Evolutionary conservation across 768 basidiomycete genomes (phyloP).

Genomic region (Leccinum barrowsii): DNA sequence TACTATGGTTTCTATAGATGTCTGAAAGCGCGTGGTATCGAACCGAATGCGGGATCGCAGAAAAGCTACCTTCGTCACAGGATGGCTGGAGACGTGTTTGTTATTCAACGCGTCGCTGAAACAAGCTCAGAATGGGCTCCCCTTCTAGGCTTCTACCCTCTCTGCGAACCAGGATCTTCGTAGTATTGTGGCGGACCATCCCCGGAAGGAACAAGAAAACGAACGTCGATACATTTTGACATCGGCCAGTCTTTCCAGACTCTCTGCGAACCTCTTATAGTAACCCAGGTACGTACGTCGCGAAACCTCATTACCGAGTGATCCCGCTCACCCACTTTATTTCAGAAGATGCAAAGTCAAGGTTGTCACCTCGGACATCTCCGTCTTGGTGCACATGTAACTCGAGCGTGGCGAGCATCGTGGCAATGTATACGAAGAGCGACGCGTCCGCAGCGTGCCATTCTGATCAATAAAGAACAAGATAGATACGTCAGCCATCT

Average conservation of each 20-base stretch:
- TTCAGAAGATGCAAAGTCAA: background rate
- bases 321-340: constrained; percentile 6
- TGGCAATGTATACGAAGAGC: background rate
- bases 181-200: background rate
- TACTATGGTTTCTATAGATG: too few relatives aligned
- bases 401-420: constrained; percentile 14
- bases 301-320: constrained; percentile 1
- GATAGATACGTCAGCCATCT: background rate
- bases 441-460: constrained; percentile 2
- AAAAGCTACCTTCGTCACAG: too few relatives aligned
- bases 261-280: background rate
- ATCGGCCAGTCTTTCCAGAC: background rate
- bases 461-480: background rate
- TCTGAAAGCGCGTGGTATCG: too few relatives aligned
- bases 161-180: background rate
- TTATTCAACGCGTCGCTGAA: too few relatives aligned
- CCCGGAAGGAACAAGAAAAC: background rate
- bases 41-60: too few relatives aligned
- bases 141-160: too few relatives aligned
- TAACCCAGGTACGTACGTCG: background rate
- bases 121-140: too few relatives aligned
- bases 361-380: background rate
- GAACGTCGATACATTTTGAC: background rate
- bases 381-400: constrained; percentile 2
- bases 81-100: too few relatives aligned